These are phyloP conservation scores for Apiotrichum porosum DNA, from an alignment of 1,284 basidiomycete genomes.

Conservation along the genomic window DNA sequence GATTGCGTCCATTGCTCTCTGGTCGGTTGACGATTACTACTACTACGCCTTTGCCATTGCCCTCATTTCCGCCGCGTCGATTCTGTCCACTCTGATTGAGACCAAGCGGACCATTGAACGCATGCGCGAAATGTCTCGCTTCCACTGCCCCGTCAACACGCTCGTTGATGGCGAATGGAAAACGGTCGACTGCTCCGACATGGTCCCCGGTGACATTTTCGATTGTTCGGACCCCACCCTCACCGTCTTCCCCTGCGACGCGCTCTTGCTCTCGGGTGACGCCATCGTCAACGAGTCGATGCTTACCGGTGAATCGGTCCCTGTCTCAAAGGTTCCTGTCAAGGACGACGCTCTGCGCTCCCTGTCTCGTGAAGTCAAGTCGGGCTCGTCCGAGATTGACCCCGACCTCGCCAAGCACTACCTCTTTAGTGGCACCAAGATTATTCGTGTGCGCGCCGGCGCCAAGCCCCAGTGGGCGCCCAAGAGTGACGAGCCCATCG, in stretches of 20 bases:
- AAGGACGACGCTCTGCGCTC: slow-evolving; percentile 69
- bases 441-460: slow-evolving; percentile 80
- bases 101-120: slow-evolving; percentile 89
- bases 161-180: slow-evolving; percentile 70
- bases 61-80: slow-evolving; percentile 81
- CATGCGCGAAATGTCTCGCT: slow-evolving; percentile 96
- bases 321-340: slow-evolving; percentile 59
- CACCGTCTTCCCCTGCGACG: slow-evolving; percentile 77
- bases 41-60: slow-evolving; percentile 98
- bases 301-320: slow-evolving; percentile 72
- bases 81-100: slow-evolving; percentile 82
- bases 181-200: slow-evolving; percentile 66
- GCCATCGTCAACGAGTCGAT: slow-evolving; percentile 75
- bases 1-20: slow-evolving; percentile 88
- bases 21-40: slow-evolving; percentile 92
- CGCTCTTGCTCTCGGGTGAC: slow-evolving; percentile 56
- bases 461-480: slow-evolving; percentile 51
- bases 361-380: slow-evolving; percentile 60
- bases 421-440: slow-evolving; percentile 85
- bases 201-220: slow-evolving; percentile 91
- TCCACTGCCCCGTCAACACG: slow-evolving; percentile 74
- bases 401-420: slow-evolving; percentile 78
- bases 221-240: slow-evolving; percentile 76
- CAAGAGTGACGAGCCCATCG: slow-evolving; percentile 57
- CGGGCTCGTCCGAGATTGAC: slow-evolving; percentile 57